Evolutionary conservation across 23 red algal genomes (phyloP), one percentile per base, ranked within the genome.

Genomic region (Gracilaria caudata): DNA sequence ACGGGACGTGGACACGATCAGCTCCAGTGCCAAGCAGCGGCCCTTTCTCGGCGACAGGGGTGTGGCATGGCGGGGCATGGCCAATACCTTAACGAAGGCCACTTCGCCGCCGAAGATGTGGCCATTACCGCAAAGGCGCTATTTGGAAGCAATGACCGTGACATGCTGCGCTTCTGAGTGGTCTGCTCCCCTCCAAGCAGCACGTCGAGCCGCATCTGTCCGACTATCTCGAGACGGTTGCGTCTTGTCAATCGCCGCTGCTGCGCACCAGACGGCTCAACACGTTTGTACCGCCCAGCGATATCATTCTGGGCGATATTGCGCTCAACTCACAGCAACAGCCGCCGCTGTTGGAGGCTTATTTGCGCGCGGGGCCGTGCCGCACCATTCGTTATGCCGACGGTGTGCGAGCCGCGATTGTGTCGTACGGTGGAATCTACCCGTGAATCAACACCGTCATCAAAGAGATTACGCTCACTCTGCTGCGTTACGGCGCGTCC

Each of bases 381-480:
- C 81, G 87, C 61, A 44, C 54, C 32, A 60, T 92, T 13, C 82
- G 68, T 49, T 95, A 90, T 61, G 68, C 81, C 7, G 30, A 83
- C 40, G 77, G 72, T 23, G 96, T 95, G 9, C 86, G 87, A 20
- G 96, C 96, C 26, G 96, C 88, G 12, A 90, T 98, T 49, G 96
- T 98, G 1, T 92, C 89, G 0, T 98, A 92, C 55, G 96, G 96
- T 30, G 96, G 94, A 21, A 90, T 98, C 20, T 92, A 81, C 45
- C 96, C 96, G 13, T 92, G 96, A 23, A 87, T 98, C 79, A 95
- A 95, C 43, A 95, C 96, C 3, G 96, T 98, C 75, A 92, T 98
- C 36, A 73, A 88, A 16, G 96, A 95, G 79, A 41, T 98, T 20
- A 88, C 87, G 10, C 36, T 82, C 17, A 64, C 63, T 46, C 80